These are phyloP conservation scores for Penicillium crystallinum DNA, from an alignment of 495 filamentous ascomycete species.

Conservation along the genomic window DNA sequence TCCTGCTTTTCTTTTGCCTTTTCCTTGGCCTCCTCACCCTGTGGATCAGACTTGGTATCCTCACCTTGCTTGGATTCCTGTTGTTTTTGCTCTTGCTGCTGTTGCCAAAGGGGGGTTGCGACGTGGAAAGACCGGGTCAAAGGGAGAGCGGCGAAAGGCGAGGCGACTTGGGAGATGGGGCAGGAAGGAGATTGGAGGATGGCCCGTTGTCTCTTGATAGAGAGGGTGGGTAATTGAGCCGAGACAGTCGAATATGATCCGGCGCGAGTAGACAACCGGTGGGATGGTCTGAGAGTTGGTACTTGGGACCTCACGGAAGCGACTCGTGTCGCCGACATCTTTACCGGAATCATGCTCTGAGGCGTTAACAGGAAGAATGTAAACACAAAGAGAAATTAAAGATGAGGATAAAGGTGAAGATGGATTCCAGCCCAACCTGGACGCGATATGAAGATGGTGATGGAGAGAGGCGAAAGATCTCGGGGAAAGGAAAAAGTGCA, in stretches of 20 bases:
- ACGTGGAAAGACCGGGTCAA: slow-evolving; percentile 42
- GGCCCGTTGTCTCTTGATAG: slow-evolving; percentile 6
- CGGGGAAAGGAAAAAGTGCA: slow-evolving; percentile 39
- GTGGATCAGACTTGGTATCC: slow-evolving; percentile 41
- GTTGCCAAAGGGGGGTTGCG: slow-evolving; percentile 32
- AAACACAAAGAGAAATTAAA: background rate
- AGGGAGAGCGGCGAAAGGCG: slow-evolving; percentile 36
- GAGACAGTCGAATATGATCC: slow-evolving; percentile 27
- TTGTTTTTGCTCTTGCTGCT: slow-evolving; percentile 39
- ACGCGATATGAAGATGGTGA: slow-evolving; percentile 23
- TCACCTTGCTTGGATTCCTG: slow-evolving; percentile 41
- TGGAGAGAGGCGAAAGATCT: slow-evolving; percentile 21
- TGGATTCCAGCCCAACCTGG: slow-evolving; percentile 24
- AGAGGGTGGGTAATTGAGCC: slow-evolving; percentile 9
- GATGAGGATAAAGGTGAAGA: slow-evolving; percentile 3
- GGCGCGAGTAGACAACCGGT: slow-evolving; percentile 51
- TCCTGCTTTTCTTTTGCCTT: slow-evolving; percentile 41
- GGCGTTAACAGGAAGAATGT: background rate
- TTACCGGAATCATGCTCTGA: slow-evolving; percentile 42
- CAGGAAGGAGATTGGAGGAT: slow-evolving; percentile 16
- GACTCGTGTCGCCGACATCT: slow-evolving; percentile 40
- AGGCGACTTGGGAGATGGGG: slow-evolving; percentile 33
- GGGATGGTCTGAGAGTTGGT: slow-evolving; percentile 43
- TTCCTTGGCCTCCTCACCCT: slow-evolving; percentile 38
- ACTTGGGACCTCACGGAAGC: slow-evolving; percentile 36